Conservation (phyloP, 2,329 filamentous ascomycete genomes). For the Apiospora sp. region DNA sequence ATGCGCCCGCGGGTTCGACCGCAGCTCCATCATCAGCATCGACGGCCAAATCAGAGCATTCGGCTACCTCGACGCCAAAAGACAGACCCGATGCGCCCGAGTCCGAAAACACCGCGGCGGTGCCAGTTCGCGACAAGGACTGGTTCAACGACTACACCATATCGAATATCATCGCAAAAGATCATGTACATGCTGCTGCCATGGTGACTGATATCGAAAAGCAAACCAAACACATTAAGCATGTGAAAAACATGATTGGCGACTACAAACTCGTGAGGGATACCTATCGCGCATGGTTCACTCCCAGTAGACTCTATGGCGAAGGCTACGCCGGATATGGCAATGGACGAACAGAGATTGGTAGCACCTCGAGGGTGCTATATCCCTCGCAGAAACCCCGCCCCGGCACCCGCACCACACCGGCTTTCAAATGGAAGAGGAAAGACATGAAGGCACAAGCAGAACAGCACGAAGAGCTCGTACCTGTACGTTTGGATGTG, state of each 20-base stretch:
- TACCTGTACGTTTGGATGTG: slow-evolving; percentile 90
- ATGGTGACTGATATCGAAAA: slow-evolving; percentile 60
- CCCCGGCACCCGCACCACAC: slow-evolving; percentile 78
- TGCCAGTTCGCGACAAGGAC: slow-evolving; percentile 60
- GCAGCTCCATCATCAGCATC: slow-evolving; percentile 35
- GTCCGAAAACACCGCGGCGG: slow-evolving; percentile 37
- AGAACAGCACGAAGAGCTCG: slow-evolving; percentile 89
- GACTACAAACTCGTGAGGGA: slow-evolving; percentile 71
- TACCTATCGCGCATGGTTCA: slow-evolving; percentile 63
- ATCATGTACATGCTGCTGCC: slow-evolving; percentile 61
- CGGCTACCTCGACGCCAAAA: slow-evolving; percentile 42
- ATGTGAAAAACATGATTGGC: slow-evolving; percentile 72
- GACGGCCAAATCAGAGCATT: slow-evolving; percentile 38
- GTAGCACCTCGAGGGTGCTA: slow-evolving; percentile 72
- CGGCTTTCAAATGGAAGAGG: slow-evolving; percentile 75
- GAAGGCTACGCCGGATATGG: slow-evolving; percentile 88
- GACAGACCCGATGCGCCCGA: slow-evolving; percentile 43
- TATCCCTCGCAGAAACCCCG: slow-evolving; percentile 82
- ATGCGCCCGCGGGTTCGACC: slow-evolving; percentile 34
- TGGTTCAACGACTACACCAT: slow-evolving; percentile 62
- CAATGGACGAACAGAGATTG: slow-evolving; percentile 81
- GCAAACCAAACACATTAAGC: slow-evolving; percentile 64
- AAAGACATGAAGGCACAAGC: slow-evolving; percentile 87
- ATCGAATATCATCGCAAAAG: slow-evolving; percentile 61
- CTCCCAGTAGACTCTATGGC: slow-evolving; percentile 67